A percentile compares a stretch with the other conserved stretches of the same genome.
Evolutionary conservation across 371 early-diverging fungal genomes (phyloP).

Genomic region (Lichtheimia ornata): DNA sequence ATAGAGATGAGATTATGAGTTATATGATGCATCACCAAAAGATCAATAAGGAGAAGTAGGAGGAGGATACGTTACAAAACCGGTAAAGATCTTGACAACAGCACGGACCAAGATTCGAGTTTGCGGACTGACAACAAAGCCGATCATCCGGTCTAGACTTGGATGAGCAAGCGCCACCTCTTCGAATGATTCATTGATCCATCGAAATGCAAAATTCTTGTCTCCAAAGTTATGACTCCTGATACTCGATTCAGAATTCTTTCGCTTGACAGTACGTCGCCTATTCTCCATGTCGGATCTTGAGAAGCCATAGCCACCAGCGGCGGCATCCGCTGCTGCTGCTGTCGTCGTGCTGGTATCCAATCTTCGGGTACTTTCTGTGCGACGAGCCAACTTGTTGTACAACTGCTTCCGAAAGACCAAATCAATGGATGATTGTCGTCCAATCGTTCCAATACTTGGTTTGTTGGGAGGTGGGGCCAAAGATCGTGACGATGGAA

Average conservation of each 20-base stretch:
- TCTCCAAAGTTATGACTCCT: conserved; percentile 51
- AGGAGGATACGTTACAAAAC: conserved; percentile 33
- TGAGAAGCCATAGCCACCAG: conserved; percentile 29
- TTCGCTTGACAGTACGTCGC: conserved; percentile 10
- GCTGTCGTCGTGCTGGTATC: background rate
- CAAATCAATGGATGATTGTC: conserved; percentile 33
- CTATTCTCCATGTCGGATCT: conserved; percentile 31
- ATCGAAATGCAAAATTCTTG: conserved; percentile 49
- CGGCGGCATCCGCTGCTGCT: background rate
- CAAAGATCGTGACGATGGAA: background rate
- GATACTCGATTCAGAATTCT: conserved; percentile 32
- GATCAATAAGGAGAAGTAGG: background rate
- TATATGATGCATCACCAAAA: background rate
- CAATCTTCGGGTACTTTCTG: conserved; percentile 15
- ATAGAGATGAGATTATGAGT: conserved; percentile 4
- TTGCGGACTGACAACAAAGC: conserved; percentile 53
- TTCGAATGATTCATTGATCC: conserved; percentile 56
- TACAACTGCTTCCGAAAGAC: conserved; percentile 31
- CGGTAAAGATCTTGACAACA: conserved; percentile 48
- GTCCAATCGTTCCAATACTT: conserved; percentile 9
- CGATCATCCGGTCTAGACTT: conserved; percentile 54
- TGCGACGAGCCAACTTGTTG: conserved; percentile 19
- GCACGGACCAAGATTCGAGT: conserved; percentile 47
- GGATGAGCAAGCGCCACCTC: conserved; percentile 53
- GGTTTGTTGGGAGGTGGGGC: conserved; percentile 6